Percentiles rank a stretch among this genome's conserved stretches.
These are phyloP conservation scores for Leccinum incarnatum DNA, from an alignment of 768 basidiomycete species.

Conservation along the genomic window DNA sequence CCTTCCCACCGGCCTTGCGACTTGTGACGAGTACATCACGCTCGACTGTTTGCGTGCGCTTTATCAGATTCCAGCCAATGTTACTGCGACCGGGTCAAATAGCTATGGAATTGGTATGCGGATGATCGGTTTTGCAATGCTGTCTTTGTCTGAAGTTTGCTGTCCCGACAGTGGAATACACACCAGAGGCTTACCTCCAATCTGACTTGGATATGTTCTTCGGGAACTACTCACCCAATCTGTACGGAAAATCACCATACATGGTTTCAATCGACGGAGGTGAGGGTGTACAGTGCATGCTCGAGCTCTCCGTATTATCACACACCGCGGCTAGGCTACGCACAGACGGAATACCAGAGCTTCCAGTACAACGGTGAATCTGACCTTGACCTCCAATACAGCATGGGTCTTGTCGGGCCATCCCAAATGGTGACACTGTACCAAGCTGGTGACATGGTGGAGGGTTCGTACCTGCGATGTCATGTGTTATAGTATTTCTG, in stretches of 20 bases:
- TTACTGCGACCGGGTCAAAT: conserved; percentile 15
- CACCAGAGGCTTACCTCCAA: conserved; percentile 32
- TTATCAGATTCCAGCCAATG: conserved; percentile 20
- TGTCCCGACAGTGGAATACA: conserved; percentile 29
- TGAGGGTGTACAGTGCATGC: not conserved
- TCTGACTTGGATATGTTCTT: conserved; percentile 31
- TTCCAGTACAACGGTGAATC: conserved; percentile 31
- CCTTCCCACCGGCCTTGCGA: conserved; percentile 12
- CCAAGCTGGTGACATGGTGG: conserved; percentile 30
- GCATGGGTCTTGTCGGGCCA: conserved; percentile 28
- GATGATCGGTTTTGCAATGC: not conserved
- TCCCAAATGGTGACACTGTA: conserved; percentile 28
- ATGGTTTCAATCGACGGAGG: conserved; percentile 35
- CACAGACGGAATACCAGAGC: not conserved
- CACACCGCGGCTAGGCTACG: conserved; percentile 1
- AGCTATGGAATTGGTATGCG: conserved; percentile 11
- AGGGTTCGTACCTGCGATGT: conserved; percentile 13
- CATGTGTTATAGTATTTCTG: not conserved
- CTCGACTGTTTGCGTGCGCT: conserved; percentile 30
- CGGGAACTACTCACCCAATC: conserved; percentile 20
- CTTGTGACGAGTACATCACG: conserved; percentile 30
- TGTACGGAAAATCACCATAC: conserved; percentile 24
- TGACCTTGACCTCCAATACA: conserved; percentile 33
- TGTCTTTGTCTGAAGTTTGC: not conserved
- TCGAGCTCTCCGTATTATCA: not conserved